Evolutionary conservation across 257 asterid genomes (phyloP).

Genomic region (Orobanche coerulescens): DNA sequence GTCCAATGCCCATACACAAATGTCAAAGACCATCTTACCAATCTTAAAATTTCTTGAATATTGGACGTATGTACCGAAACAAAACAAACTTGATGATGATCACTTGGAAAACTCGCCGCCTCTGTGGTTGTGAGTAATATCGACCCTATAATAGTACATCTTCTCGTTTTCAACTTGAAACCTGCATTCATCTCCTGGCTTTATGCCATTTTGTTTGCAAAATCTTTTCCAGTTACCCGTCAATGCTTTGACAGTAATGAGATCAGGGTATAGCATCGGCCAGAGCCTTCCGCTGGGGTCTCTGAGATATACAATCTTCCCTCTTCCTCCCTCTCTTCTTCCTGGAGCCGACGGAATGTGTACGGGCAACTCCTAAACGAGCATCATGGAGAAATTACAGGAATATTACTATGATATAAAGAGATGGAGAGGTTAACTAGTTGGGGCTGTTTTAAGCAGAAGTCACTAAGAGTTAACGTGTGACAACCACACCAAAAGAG

Average conservation of each 20-base stretch:
- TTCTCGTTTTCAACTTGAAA: slow-evolving; percentile 21
- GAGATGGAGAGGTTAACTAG: neutral
- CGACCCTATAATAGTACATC: slow-evolving; percentile 18
- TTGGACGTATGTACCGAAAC: too few relatives aligned
- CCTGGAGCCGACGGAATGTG: neutral
- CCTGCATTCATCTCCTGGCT: slow-evolving; percentile 29
- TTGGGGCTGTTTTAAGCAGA: neutral
- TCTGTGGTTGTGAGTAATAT: slow-evolving; percentile 16
- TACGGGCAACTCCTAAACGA: slow-evolving; percentile 32
- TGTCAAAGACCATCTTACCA: too few relatives aligned
- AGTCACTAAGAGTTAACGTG: too few relatives aligned
- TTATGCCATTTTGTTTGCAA: slow-evolving; percentile 22
- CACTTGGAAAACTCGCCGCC: slow-evolving; percentile 5
- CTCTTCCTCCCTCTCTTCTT: neutral
- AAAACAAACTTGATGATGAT: neutral
- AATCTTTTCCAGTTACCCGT: slow-evolving; percentile 24
- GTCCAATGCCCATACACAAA: too few relatives aligned
- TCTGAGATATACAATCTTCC: slow-evolving; percentile 26
- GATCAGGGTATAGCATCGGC: slow-evolving; percentile 22
- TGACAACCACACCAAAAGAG: too few relatives aligned
- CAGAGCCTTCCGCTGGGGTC: slow-evolving; percentile 23
- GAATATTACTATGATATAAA: neutral
- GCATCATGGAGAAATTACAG: neutral
- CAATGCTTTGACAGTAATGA: slow-evolving; percentile 12
- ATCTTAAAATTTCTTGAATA: too few relatives aligned